A percentile compares a stretch with the other conserved stretches of the same genome.
Conservation (phyloP, 192 early-diverging fungal genomes). For the Podila clonocystis region DNA sequence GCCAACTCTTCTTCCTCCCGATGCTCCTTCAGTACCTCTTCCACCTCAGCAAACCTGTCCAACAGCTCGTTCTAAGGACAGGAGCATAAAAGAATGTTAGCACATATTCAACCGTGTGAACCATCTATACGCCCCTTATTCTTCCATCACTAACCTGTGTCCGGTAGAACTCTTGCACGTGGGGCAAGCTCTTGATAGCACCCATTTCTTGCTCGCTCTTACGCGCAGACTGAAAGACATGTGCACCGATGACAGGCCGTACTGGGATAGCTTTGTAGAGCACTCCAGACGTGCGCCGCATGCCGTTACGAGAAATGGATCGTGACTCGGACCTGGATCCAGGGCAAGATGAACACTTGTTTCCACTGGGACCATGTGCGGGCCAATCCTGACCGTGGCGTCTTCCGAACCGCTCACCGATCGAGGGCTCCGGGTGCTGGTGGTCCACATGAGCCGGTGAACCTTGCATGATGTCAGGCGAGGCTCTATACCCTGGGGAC, state of each 20-base stretch:
- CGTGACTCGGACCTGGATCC: constrained; percentile 7
- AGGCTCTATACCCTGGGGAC: too few species aligned
- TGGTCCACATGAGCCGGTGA: not conserved
- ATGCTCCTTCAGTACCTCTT: constrained; percentile 33
- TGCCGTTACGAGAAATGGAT: constrained; percentile 16
- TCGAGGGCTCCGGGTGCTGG: constrained; percentile 16
- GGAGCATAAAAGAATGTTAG: not conserved
- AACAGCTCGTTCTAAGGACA: constrained; percentile 19
- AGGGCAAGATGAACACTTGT: constrained; percentile 10
- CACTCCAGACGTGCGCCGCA: constrained; percentile 10
- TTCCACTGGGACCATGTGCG: not conserved
- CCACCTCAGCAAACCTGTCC: constrained; percentile 37
- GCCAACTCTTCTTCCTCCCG: constrained; percentile 13
- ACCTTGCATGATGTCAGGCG: too few species aligned
- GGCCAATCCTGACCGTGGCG: constrained; percentile 49
- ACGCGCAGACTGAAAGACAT: constrained; percentile 21
- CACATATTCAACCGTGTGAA: not conserved
- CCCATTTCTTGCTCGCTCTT: constrained; percentile 24
- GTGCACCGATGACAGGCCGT: constrained; percentile 11
- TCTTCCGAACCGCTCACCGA: constrained; percentile 42
- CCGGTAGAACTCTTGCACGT: constrained; percentile 34
- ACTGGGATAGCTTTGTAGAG: constrained; percentile 21
- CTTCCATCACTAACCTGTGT: constrained; percentile 4
- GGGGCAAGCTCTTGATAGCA: constrained; percentile 7
- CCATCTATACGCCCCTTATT: not conserved